Evolutionary conservation across 257 asterid genomes (phyloP).

Genomic region (Leptodermis oblonga): DNA sequence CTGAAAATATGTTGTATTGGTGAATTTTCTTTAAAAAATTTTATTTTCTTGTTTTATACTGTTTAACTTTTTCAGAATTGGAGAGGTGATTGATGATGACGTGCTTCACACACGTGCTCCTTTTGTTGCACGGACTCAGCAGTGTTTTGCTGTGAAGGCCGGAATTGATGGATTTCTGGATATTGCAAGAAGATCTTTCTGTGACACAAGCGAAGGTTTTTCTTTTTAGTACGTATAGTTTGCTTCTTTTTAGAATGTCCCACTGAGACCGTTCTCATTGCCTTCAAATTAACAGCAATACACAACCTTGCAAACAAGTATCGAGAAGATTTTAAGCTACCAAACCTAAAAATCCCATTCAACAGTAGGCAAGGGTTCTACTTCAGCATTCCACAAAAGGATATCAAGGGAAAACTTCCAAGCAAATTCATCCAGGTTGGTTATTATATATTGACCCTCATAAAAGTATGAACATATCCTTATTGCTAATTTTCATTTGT

Average conservation of each 20-base stretch:
- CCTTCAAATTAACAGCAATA: constrained; percentile 60
- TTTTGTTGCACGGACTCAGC: constrained; percentile 94
- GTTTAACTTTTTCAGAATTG: constrained; percentile 49
- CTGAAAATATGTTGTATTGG: background rate
- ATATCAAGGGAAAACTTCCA: constrained; percentile 75
- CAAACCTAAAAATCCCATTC: constrained; percentile 84
- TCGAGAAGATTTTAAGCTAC: constrained; percentile 72
- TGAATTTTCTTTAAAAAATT: background rate
- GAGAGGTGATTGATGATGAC: constrained; percentile 92
- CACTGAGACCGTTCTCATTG: constrained; percentile 27
- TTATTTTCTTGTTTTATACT: background rate
- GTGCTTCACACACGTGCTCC: constrained; percentile 93
- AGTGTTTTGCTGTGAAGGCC: constrained; percentile 97
- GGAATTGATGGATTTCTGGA: constrained; percentile 94
- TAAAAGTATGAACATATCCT: constrained; percentile 3
- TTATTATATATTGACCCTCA: constrained; percentile 13
- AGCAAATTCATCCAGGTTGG: constrained; percentile 92
- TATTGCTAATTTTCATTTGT: constrained; percentile 20
- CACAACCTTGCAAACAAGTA: constrained; percentile 89
- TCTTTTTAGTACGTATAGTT: constrained; percentile 9
- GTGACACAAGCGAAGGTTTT: constrained; percentile 98
- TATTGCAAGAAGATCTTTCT: constrained; percentile 90
- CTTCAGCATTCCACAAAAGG: constrained; percentile 93
- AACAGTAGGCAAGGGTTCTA: constrained; percentile 94
- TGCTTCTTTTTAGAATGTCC: constrained; percentile 11